phyloP scores from a whole-genome alignment of 108 stramenopile species.

The Aurantiochytrium sp. region DNA sequence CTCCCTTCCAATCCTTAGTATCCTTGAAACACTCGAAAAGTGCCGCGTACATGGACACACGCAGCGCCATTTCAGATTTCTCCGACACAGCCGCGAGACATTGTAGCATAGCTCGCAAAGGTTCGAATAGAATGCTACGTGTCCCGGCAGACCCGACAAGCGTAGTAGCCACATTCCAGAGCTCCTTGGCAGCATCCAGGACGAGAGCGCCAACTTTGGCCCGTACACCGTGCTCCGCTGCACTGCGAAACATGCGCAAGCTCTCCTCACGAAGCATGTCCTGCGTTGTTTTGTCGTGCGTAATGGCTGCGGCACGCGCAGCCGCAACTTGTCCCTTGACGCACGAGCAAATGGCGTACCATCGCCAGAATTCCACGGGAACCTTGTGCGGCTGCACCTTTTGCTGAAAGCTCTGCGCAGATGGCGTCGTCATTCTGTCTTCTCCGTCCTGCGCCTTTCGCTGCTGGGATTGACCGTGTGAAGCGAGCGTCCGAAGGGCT shows the following conservation, averaged over 20 bases:
- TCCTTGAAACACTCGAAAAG: conserved; percentile 33
- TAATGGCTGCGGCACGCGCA: conserved; percentile 1
- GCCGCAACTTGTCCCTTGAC: conserved; percentile 29
- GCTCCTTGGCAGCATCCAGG: conserved; percentile 29
- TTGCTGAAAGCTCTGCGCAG: not conserved
- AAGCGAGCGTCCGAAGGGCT: not conserved
- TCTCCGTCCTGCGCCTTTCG: no score
- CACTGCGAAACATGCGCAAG: conserved; percentile 21
- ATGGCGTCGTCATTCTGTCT: no score
- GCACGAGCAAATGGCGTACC: conserved; percentile 29
- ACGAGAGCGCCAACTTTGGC: not conserved
- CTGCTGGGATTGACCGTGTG: no score
- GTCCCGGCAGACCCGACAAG: conserved; percentile 22
- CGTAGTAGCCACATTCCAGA: conserved; percentile 41
- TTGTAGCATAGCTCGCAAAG: not conserved
- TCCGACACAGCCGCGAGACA: conserved; percentile 23
- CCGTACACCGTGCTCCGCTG: conserved; percentile 16
- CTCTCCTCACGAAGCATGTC: conserved; percentile 32
- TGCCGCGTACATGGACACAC: conserved; percentile 25
- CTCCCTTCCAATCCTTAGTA: not conserved
- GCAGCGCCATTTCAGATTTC: conserved; percentile 11
- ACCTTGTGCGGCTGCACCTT: not conserved
- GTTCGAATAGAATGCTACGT: not conserved
- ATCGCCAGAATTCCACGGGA: conserved; percentile 29
- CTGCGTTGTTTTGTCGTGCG: conserved; percentile 38